A percentile compares a stretch with the other conserved stretches of the same genome.
Evolutionary conservation across 768 basidiomycete species (phyloP).

Genomic region (Suillus weaverae): DNA sequence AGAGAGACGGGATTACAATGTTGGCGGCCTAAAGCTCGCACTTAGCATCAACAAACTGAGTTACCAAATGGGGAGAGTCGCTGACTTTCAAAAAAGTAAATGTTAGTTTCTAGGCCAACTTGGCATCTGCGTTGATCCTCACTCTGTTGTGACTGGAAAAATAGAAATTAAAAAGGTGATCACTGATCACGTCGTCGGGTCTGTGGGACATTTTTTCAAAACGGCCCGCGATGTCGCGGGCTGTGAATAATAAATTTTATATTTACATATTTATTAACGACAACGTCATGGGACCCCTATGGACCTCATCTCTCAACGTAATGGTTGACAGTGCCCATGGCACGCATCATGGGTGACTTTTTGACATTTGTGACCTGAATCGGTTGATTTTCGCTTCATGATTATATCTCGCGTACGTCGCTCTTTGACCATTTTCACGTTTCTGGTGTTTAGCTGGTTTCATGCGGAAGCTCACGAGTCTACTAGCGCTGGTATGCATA

Average conservation of each 20-base stretch:
- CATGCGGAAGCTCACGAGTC: background rate
- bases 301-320: background rate
- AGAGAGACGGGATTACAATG: background rate
- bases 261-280: background rate
- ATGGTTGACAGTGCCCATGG: background rate
- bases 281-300: background rate
- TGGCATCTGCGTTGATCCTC: no score
- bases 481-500: background rate
- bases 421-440: background rate
- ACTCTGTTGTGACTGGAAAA: no score
- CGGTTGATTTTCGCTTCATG: background rate
- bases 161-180: no score
- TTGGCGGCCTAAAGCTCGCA: background rate
- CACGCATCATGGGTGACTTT: background rate
- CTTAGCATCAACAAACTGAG: background rate
- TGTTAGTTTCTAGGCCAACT: no score
- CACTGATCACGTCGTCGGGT: no score
- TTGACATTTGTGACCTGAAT: background rate
- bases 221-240: background rate
- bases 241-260: background rate
- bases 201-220: no score
- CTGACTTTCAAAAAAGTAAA: background rate
- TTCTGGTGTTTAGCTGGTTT: background rate
- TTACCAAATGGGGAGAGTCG: background rate
- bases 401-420: background rate